phyloP scores from a whole-genome alignment of 768 basidiomycete species.

The Mycena maculata region DNA sequence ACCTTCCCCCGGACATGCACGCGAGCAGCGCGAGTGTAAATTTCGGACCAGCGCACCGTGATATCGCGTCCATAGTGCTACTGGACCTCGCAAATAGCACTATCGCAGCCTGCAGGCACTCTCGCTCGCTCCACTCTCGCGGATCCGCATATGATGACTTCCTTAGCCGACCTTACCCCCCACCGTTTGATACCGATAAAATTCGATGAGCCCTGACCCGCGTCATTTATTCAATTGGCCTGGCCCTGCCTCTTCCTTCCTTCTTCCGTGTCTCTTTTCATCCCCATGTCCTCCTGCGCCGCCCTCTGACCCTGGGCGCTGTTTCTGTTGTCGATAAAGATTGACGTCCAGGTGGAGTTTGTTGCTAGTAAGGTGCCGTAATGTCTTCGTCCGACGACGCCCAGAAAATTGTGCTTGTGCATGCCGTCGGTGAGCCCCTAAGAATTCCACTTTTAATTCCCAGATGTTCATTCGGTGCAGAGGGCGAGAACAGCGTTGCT shows the following conservation, averaged over 20 bases:
- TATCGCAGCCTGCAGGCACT: no score
- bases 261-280: background rate
- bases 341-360: no score
- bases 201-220: background rate
- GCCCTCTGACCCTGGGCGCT: conserved; percentile 5
- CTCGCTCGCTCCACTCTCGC: no score
- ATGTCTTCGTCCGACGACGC: background rate
- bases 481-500: background rate
- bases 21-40: no score
- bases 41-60: no score
- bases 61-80: no score
- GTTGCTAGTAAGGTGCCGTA: background rate
- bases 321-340: background rate
- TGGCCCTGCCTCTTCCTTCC: background rate
- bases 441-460: no score
- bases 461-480: background rate
- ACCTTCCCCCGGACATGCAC: no score
- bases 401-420: conserved; percentile 6
- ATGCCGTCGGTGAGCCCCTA: conserved; percentile 8
- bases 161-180: background rate
- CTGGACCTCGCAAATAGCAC: no score
- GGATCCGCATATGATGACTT: background rate
- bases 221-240: background rate
- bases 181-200: no score
- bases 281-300: background rate